phyloP scores from a whole-genome alignment of 2,329 filamentous ascomycete genomes.

The Alternaria ethzedia region DNA sequence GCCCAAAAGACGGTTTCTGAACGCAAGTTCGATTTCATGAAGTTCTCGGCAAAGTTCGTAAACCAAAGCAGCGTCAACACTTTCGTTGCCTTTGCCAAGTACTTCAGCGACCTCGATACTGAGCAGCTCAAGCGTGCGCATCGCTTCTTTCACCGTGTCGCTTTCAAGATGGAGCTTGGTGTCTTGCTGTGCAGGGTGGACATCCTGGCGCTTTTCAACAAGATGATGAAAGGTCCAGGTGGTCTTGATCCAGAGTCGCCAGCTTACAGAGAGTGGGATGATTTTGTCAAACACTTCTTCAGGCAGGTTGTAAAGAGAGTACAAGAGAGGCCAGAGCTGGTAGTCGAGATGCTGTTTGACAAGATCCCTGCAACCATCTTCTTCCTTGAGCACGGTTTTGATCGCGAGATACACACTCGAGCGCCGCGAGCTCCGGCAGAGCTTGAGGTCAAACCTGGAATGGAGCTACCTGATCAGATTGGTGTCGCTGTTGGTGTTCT shows the following conservation, averaged over 20 bases:
- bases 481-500: slow-evolving; percentile 80
- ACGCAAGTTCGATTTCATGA: slow-evolving; percentile 90
- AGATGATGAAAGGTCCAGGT: slow-evolving; percentile 88
- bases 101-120: slow-evolving; percentile 79
- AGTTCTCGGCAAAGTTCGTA: slow-evolving; percentile 80
- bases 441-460: slow-evolving; percentile 77
- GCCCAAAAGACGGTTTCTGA: slow-evolving; percentile 77
- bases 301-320: slow-evolving; percentile 83
- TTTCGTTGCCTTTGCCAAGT: slow-evolving; percentile 79
- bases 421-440: slow-evolving; percentile 76
- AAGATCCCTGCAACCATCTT: slow-evolving; percentile 84
- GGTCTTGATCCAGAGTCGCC: slow-evolving; percentile 70
- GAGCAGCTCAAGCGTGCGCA: slow-evolving; percentile 89
- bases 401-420: slow-evolving; percentile 74
- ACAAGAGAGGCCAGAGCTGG: slow-evolving; percentile 80
- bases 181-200: slow-evolving; percentile 90
- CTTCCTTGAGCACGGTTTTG: slow-evolving; percentile 89
- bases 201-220: slow-evolving; percentile 85
- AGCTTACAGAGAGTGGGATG: slow-evolving; percentile 89
- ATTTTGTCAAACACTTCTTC: slow-evolving; percentile 83
- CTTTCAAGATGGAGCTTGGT: slow-evolving; percentile 92
- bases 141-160: slow-evolving; percentile 90
- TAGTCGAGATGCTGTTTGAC: slow-evolving; percentile 93
- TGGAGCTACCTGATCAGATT: slow-evolving; percentile 71
- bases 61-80: slow-evolving; percentile 87